These are phyloP conservation scores for Parastagonospora avenae DNA, from an alignment of 2,329 filamentous ascomycete genomes.

Conservation along the genomic window DNA sequence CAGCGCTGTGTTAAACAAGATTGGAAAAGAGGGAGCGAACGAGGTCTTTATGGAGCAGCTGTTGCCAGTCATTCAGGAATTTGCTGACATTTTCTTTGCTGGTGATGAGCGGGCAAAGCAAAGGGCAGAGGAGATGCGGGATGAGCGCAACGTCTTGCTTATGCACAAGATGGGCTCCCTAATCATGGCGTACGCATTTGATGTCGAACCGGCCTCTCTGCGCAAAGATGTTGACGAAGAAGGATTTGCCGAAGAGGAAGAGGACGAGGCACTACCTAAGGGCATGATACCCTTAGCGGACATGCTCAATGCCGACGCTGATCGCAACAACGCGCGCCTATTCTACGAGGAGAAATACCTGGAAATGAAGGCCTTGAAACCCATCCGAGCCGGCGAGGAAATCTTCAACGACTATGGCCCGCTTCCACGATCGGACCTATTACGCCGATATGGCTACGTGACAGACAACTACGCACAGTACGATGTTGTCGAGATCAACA, in stretches of 20 bases:
- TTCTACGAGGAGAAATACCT: conserved; percentile 65
- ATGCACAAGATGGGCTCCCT: conserved; percentile 84
- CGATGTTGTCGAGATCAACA: conserved; percentile 80
- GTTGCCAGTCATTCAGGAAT: conserved; percentile 56
- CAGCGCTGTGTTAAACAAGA: conserved; percentile 75
- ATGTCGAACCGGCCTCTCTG: conserved; percentile 62
- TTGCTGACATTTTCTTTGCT: conserved; percentile 47
- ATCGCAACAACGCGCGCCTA: conserved; percentile 73
- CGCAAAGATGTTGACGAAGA: conserved; percentile 63
- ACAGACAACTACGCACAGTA: conserved; percentile 76
- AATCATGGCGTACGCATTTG: conserved; percentile 94
- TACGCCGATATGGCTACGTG: conserved; percentile 87
- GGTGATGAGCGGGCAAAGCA: conserved; percentile 41
- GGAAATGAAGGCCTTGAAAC: conserved; percentile 72
- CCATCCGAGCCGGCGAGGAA: conserved; percentile 73
- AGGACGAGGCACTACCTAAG: conserved; percentile 62
- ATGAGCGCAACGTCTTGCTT: conserved; percentile 57
- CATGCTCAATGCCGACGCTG: conserved; percentile 85
- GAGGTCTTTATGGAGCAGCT: conserved; percentile 66
- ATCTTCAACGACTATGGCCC: conserved; percentile 90
- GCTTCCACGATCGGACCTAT: conserved; percentile 78
- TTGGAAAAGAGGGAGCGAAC: conserved; percentile 76
- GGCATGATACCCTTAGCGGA: conserved; percentile 93
- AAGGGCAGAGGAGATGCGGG: conserved; percentile 47
- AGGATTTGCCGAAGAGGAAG: conserved; percentile 53